Evolutionary conservation across 2,329 filamentous ascomycete species (phyloP), one percentile per base, ranked within the genome.

Genomic region (Spiromastix sp.): DNA sequence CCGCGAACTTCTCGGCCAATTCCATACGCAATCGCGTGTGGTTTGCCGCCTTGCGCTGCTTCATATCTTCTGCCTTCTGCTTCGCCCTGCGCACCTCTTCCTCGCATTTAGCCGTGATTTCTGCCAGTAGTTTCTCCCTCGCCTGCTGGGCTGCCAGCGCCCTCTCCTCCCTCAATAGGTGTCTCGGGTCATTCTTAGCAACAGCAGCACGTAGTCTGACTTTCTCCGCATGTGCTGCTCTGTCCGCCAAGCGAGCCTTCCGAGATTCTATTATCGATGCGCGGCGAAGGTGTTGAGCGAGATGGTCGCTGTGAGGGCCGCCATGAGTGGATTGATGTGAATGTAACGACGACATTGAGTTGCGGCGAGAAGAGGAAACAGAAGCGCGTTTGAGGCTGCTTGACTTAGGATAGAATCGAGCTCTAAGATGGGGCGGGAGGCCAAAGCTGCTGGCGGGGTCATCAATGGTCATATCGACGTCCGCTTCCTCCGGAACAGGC

Each of bases 51-150:
- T 76, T 75, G 45, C 70, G 66, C 54, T 78, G 74, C 48, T 74
- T 73, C 47, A 74, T 76, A 42, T 79, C 75, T 55, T 79, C 75
- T 6, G 76, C 76, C 35, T 78, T 71, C 54, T 75, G 73, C 63
- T 79, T 80, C 28, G 76, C 76, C 25, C 74, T 66, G 41, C 71
- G 66, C 19, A 80, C 76, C 51, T 80, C 74, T 48, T 79, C 76
- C 38, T 77, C 76, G 49, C 76, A 79, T 52, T 72, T 68, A 42
- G 76, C 74, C 5, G 75, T 70, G 8, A 80, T 76, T 45, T 79
- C 74, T 3, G 75, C 76, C 32, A 80, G 55, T 39, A 77, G 66
- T 42, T 72, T 72, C 59, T 80, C 74, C 38, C 77, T 70, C 12
- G 76, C 71, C 36, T 77, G 64, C 45, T 79, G 70, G 15, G 76